These are phyloP conservation scores for Leccinum idahoense DNA, from an alignment of 1,284 basidiomycete species.

Conservation along the genomic window DNA sequence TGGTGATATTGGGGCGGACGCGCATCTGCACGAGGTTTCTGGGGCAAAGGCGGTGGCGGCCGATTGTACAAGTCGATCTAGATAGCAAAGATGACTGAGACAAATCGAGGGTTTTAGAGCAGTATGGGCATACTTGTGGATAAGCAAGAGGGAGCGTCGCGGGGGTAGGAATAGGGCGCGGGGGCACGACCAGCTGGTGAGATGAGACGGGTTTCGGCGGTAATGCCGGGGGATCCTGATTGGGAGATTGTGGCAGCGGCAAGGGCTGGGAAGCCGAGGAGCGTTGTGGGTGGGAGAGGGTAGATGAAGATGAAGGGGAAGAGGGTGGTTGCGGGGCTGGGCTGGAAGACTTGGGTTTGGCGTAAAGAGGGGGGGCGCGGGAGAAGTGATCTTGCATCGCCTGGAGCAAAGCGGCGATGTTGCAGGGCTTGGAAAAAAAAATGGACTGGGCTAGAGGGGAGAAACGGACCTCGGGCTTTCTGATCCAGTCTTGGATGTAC, in stretches of 20 bases:
- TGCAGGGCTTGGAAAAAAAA: slow-evolving; percentile 52
- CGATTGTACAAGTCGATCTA: slow-evolving; percentile 32
- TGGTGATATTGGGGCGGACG: slow-evolving; percentile 31
- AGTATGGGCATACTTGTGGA: slow-evolving; percentile 18
- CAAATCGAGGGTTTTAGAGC: slow-evolving; percentile 1
- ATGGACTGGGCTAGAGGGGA: slow-evolving; percentile 13
- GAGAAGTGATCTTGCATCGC: slow-evolving; percentile 81
- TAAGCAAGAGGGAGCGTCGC: slow-evolving; percentile 6
- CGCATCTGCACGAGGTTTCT: slow-evolving; percentile 18
- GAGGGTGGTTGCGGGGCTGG: slow-evolving; percentile 20
- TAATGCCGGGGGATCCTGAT: slow-evolving; percentile 36
- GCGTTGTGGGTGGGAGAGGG: slow-evolving; percentile 15
- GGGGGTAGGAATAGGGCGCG: slow-evolving; percentile 13
- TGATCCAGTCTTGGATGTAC: slow-evolving; percentile 75
- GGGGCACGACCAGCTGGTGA: slow-evolving; percentile 13
- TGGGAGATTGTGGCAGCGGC: slow-evolving; percentile 13
- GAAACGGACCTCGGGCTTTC: slow-evolving; percentile 75
- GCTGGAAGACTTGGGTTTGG: slow-evolving; percentile 57
- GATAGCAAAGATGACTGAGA: slow-evolving; percentile 8
- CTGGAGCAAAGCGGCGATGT: slow-evolving; percentile 60
- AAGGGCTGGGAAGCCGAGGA: slow-evolving; percentile 13
- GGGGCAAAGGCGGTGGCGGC: slow-evolving; percentile 40
- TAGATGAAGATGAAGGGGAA: slow-evolving; percentile 13
- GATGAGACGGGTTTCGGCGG: slow-evolving; percentile 42
- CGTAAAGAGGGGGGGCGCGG: slow-evolving; percentile 83